These are phyloP conservation scores for Hygrophila difformis DNA, from an alignment of 257 asterid species.

Conservation along the genomic window DNA sequence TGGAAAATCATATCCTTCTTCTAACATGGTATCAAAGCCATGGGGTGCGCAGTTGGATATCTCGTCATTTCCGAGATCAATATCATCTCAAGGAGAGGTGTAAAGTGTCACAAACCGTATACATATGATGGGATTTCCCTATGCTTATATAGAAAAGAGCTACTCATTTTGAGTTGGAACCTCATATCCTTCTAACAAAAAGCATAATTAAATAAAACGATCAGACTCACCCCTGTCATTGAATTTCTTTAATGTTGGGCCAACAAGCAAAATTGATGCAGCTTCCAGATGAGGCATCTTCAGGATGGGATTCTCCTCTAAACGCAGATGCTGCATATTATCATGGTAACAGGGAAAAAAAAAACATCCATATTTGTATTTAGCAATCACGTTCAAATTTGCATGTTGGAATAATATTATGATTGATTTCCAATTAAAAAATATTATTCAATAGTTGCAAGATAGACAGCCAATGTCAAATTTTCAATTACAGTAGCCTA, in stretches of 20 bases:
- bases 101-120: too few relatives aligned
- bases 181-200: too few relatives aligned
- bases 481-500: neutral
- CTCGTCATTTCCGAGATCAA: too few relatives aligned
- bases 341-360: conserved; percentile 14
- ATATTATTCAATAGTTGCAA: too few relatives aligned
- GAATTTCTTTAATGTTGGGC: conserved; percentile 91
- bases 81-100: too few relatives aligned
- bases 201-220: conserved; percentile 7
- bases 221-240: conserved; percentile 73
- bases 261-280: conserved; percentile 89
- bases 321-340: conserved; percentile 83
- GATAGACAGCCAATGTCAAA: neutral
- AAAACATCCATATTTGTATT: conserved; percentile 4
- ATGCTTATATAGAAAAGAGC: too few relatives aligned
- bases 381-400: conserved; percentile 8
- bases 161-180: too few relatives aligned
- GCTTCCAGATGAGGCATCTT: conserved; percentile 91
- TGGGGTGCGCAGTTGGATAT: too few relatives aligned
- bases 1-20: too few relatives aligned
- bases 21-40: too few relatives aligned
- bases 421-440: conserved; percentile 6
- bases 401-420: conserved; percentile 3
- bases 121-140: too few relatives aligned
- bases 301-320: conserved; percentile 97